A percentile compares a stretch with the other conserved stretches of the same genome.
Conservation (phyloP, 768 basidiomycete species). For the Leccinellum luteum region DNA sequence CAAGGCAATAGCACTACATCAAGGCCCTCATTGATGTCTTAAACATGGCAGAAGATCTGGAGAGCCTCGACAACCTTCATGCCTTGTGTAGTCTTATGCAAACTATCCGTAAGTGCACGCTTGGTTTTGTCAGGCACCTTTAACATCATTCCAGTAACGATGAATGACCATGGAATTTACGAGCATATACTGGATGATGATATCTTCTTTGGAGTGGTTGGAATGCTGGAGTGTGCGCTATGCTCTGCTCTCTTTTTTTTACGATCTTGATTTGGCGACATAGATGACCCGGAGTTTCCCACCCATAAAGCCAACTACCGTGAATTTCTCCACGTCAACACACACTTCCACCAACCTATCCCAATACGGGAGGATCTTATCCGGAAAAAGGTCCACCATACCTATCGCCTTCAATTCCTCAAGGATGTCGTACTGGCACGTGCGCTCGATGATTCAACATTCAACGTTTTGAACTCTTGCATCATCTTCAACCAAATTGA, state of each 20-base stretch:
- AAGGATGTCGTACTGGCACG: constrained; percentile 98
- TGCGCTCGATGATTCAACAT: constrained; percentile 92
- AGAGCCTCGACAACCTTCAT: constrained; percentile 87
- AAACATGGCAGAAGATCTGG: constrained; percentile 88
- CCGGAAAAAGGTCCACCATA: constrained; percentile 91
- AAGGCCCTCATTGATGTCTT: constrained; percentile 82
- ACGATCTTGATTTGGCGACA: constrained; percentile 15
- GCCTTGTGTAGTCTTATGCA: constrained; percentile 91
- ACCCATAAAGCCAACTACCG: constrained; percentile 96
- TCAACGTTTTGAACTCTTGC: constrained; percentile 94
- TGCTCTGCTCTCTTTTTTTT: constrained; percentile 2
- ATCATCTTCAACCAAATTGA: constrained; percentile 99
- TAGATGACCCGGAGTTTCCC: constrained; percentile 97
- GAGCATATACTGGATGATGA: constrained; percentile 95
- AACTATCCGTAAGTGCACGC: constrained; percentile 70
- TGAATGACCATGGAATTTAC: constrained; percentile 93
- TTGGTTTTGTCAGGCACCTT: neutral
- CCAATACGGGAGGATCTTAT: constrained; percentile 72
- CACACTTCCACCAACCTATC: constrained; percentile 89
- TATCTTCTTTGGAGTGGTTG: constrained; percentile 87
- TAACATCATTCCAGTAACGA: constrained; percentile 58
- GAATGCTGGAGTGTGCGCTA: constrained; percentile 94
- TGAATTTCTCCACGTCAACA: constrained; percentile 79
- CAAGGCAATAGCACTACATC: constrained; percentile 70
- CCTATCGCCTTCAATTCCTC: constrained; percentile 94